Conservation (phyloP, 2,329 filamentous ascomycete species). For the Botrytis hyacinthi region DNA sequence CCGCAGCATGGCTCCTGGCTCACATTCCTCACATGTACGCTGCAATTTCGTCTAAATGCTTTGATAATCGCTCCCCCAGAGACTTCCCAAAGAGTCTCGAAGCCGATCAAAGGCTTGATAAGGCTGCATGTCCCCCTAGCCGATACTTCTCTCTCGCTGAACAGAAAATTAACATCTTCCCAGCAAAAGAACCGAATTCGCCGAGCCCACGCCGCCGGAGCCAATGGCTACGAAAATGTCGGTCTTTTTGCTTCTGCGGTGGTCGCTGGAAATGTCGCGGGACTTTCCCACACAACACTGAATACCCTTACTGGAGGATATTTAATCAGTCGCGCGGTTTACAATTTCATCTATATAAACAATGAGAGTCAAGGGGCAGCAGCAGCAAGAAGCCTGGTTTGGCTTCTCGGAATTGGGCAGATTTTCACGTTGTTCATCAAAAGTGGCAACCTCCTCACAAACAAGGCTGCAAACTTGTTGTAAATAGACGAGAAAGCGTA, state of each 20-base stretch:
- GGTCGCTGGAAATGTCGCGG: conserved; percentile 41
- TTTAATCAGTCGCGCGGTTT: conserved; percentile 27
- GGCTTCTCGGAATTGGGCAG: conserved; percentile 25
- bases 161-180: not conserved
- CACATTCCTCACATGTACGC: not conserved
- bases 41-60: not conserved
- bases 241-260: conserved; percentile 42
- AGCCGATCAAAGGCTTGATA: not conserved
- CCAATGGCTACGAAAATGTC: conserved; percentile 43
- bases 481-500: not conserved
- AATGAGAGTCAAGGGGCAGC: conserved; percentile 23
- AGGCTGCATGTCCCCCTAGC: not conserved
- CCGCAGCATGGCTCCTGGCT: conserved; percentile 3
- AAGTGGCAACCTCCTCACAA: conserved; percentile 28
- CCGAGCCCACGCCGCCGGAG: conserved; percentile 41
- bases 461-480: conserved; percentile 6
- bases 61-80: conserved; percentile 1
- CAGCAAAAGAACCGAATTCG: conserved; percentile 39
- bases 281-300: conserved; percentile 30
- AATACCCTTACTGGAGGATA: conserved; percentile 29
- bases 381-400: conserved; percentile 25
- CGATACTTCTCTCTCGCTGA: rapidly evolving
- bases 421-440: conserved; percentile 31
- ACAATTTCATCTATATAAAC: conserved; percentile 32
- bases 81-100: not conserved